These are phyloP conservation scores for Nymphaea colorata DNA, from an alignment of 164 flowering plant species.

Conservation along the genomic window DNA sequence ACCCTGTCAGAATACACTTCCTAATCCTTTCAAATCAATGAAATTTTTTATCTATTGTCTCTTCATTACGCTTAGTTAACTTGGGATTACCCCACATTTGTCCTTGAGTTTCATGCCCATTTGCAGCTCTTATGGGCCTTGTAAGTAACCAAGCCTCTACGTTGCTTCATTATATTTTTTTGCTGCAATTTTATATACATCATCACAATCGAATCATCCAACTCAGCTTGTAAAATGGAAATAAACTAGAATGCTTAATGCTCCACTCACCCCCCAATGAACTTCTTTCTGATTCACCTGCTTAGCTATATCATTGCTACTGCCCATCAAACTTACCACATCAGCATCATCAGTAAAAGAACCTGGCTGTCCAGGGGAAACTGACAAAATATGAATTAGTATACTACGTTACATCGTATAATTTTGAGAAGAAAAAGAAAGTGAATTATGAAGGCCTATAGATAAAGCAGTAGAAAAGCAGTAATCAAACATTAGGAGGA, in stretches of 20 bases:
- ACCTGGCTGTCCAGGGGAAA: slow-evolving; percentile 80
- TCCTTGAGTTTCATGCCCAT: too few relatives aligned
- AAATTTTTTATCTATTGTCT: too few relatives aligned
- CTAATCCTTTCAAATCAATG: too few relatives aligned
- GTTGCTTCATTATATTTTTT: too few relatives aligned
- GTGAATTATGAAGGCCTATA: background rate
- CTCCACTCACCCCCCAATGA: slow-evolving; percentile 87
- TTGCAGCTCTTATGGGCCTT: too few relatives aligned
- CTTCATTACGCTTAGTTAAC: too few relatives aligned
- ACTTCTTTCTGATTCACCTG: slow-evolving; percentile 83
- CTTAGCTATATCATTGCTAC: slow-evolving; percentile 67
- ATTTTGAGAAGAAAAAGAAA: background rate
- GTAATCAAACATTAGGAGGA: background rate
- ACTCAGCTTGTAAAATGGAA: too few relatives aligned
- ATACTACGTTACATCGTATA: background rate
- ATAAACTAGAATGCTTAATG: background rate
- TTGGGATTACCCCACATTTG: too few relatives aligned
- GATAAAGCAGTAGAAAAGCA: background rate
- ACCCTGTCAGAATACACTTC: too few relatives aligned
- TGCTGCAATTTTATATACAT: too few relatives aligned
- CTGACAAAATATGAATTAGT: slow-evolving; percentile 27
- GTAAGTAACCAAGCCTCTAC: too few relatives aligned
- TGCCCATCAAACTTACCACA: slow-evolving; percentile 51
- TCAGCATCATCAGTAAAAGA: slow-evolving; percentile 86
- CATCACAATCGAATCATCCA: too few relatives aligned